Evolutionary conservation across 257 asterid species (phyloP).

Genomic region (Fraxinus americana): DNA sequence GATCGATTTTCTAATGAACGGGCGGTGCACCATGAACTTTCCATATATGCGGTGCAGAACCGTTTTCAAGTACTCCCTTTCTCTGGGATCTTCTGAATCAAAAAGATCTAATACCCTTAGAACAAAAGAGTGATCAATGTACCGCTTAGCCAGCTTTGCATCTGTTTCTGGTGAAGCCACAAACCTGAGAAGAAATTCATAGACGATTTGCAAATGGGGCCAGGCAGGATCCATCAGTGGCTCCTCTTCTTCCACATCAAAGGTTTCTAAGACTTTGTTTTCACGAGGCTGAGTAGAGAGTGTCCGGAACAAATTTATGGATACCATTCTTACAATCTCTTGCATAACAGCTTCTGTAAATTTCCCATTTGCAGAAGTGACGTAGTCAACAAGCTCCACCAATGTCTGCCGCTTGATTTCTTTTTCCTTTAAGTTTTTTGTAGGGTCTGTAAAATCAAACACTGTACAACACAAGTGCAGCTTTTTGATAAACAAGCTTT

Average conservation of each 20-base stretch:
- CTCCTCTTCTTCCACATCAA: constrained; percentile 70
- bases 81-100: constrained; percentile 75
- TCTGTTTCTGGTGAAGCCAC: constrained; percentile 75
- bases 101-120: constrained; percentile 57
- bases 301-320: constrained; percentile 54
- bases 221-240: constrained; percentile 71
- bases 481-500: constrained; percentile 50
- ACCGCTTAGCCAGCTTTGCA: constrained; percentile 71
- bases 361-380: constrained; percentile 54
- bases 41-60: constrained; percentile 68
- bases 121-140: constrained; percentile 63
- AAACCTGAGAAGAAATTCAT: constrained; percentile 65
- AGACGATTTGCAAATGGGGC: constrained; percentile 69
- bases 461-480: constrained; percentile 54
- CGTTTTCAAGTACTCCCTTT: constrained; percentile 63
- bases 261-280: constrained; percentile 52
- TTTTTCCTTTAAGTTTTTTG: constrained; percentile 58
- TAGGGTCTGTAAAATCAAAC: constrained; percentile 64
- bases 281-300: constrained; percentile 62
- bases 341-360: constrained; percentile 58
- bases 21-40: constrained; percentile 77
- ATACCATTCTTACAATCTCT: constrained; percentile 55
- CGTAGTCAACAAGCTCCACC: constrained; percentile 61
- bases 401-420: constrained; percentile 66
- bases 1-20: constrained; percentile 62